Base-by-base conservation (phyloP, 2,329 filamentous ascomycete genomes). In the Monosporascus sp. region DNA sequence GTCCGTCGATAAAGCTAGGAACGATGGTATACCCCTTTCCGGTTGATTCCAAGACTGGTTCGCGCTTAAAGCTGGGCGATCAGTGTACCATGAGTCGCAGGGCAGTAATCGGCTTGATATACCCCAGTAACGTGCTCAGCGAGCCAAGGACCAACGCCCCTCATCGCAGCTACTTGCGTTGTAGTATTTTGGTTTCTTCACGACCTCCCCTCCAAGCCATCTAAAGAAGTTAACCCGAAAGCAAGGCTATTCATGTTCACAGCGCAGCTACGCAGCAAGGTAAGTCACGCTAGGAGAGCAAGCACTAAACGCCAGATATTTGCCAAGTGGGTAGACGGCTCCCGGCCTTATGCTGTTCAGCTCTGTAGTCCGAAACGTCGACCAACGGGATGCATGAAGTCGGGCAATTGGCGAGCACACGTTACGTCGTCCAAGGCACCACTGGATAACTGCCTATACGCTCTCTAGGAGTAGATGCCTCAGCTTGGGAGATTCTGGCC, bases 91-190 rank as follows among this genome's bases (percentile, higher is more conserved):
- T 46, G 43, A 24, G 22, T 46, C 14, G 38, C 49, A 47, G 40
- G 52, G 50, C 55, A 59, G 59, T 63, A 64, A 56, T 54, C 58
- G 53, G 58, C 51, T 57, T 55, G 41, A 54, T 53, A 61, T 57
- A 56, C 53, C 54, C 53, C 52, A 58, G 44, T 54, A 53, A 49
- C 54, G 52, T 55, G 49, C 59, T 58, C 58, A 53, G 51, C 28
- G 51, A 58, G 54, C 55, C 57, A 59, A 55, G 58, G 54, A 14
- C 55, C 57, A 55, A 44, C 55, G 51, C 54, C 51, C 56, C 38
- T 35, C 31, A 35, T 35, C 47, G 45, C 50, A 46, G 14, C 15
- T 40, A 37, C 18, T 3, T 37, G 31, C 11, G 14, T 14, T 11
- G 18, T 49, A 35, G 50, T 50, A 51, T 51, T 50, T 46, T 51